Evolutionary conservation across 176 grass and related monocot genomes (phyloP).

Genomic region (Ananas comosus): DNA sequence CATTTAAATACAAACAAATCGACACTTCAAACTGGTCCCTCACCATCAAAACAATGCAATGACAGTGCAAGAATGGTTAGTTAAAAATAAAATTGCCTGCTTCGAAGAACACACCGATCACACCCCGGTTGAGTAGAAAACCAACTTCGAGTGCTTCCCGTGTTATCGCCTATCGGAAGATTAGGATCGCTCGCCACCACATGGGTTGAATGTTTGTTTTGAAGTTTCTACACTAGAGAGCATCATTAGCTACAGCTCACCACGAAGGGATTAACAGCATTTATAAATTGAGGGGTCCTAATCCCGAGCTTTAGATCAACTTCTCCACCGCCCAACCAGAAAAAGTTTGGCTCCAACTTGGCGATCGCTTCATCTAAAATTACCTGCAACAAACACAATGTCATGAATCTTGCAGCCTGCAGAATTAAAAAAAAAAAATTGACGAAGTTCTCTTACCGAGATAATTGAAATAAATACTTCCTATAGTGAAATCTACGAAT

Average conservation of each 20-base stretch:
- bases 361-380: constrained; percentile 94
- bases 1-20: too few relatives aligned
- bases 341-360: constrained; percentile 72
- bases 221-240: neutral
- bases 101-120: too few relatives aligned
- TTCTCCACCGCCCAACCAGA: constrained; percentile 89
- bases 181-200: too few relatives aligned
- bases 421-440: constrained; percentile 1
- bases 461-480: neutral
- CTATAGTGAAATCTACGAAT: too few relatives aligned
- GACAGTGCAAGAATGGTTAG: too few relatives aligned
- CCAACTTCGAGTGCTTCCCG: too few relatives aligned
- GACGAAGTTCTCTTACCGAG: too few relatives aligned
- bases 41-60: too few relatives aligned
- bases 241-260: constrained; percentile 73
- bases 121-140: too few relatives aligned
- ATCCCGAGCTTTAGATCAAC: constrained; percentile 90
- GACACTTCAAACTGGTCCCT: too few relatives aligned
- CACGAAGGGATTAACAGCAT: constrained; percentile 63
- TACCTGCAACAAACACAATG: constrained; percentile 32
- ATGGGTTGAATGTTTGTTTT: neutral
- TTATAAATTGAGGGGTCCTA: constrained; percentile 70
- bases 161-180: too few relatives aligned
- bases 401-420: constrained; percentile 21
- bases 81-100: too few relatives aligned